Base-by-base conservation (phyloP, 2,329 filamentous ascomycete species). In the Aureobasidium sp. region DNA sequence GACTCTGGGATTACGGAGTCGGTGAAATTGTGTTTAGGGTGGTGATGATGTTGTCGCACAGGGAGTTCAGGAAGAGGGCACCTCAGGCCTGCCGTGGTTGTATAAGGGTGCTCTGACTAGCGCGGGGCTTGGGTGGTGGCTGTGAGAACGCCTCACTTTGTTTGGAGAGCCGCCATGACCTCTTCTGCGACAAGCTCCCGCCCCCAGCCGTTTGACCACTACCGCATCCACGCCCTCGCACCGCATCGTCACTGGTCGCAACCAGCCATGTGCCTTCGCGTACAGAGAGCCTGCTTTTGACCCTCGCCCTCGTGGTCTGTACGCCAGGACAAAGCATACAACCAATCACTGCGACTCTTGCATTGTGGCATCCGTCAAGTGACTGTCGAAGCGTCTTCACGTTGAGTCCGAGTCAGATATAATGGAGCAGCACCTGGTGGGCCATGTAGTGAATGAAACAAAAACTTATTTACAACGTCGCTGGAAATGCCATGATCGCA, bases 91-190 rank as follows among this genome's bases (percentile, higher is more conserved):
- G 51, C 31, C 34, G 51, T 41, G 9, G 7, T 52, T 39, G 49
- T 53, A 53, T 53, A 41, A 36, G 49, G 49, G 29, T 39, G 34
- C 20, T 39, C 14, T 34, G 49, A 53, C 49, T 53, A 53, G 49
- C 51, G 51, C 37, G 51, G 51, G 51, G 51, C 51, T 55, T 29
- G 20, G 51, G 51, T 55, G 51, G 51, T 55, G 51, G 51, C 49
- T 52, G 49, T 52, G 49, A 25, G 31, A 51, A 22, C 47, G 48
- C 31, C 48, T 31, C 45, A 31, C 25, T 48, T 41, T 22, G 4
- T 49, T 12, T 17, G 15, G 14, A 20, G 20, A 52, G 31, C 49
- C 49, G 49, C 49, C n/a, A 39, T 37, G 49, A 39, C 49, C 34
- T 37, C 22, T 39, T 39, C 12, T 25, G 48, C 22, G 8, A 37